Percentiles rank a stretch among this genome's conserved stretches.
Conservation (phyloP, 139 green algal species). For the Pleodorina starrii region DNA sequence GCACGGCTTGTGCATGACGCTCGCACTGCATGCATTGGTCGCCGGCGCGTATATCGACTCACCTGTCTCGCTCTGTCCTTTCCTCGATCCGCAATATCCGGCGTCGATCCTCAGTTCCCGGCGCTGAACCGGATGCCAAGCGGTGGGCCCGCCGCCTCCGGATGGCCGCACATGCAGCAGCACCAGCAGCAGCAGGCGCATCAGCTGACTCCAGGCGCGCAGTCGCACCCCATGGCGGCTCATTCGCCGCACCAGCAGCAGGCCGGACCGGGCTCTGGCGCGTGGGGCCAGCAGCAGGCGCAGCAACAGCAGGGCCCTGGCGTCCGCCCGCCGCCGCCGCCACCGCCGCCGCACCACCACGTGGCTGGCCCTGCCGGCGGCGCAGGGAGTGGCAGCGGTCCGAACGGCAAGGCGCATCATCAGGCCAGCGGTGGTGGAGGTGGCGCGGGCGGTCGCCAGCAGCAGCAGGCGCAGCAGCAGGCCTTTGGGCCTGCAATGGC, state of each 20-base stretch:
- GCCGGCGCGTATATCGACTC: too few species aligned
- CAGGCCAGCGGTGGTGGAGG: background rate
- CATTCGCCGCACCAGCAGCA: background rate
- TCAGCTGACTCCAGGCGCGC: background rate
- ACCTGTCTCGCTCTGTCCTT: too few species aligned
- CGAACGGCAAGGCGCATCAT: background rate
- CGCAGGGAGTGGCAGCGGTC: background rate
- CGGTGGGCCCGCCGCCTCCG: background rate
- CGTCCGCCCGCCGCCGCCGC: conserved; percentile 16
- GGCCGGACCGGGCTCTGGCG: background rate
- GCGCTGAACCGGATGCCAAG: background rate
- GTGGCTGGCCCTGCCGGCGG: background rate
- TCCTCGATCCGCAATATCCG: too few species aligned
- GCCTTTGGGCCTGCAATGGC: conserved; percentile 3
- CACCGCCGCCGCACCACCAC: conserved; percentile 8
- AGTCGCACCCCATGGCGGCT: conserved; percentile 6
- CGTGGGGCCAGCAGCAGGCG: conserved; percentile 30
- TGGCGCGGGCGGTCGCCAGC: background rate
- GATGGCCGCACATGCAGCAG: background rate
- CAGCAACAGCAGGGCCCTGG: conserved; percentile 8
- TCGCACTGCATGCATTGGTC: too few species aligned
- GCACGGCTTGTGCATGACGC: too few species aligned
- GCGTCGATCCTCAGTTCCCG: conserved; percentile 24
- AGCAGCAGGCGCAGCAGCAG: conserved; percentile 24
- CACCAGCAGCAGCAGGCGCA: background rate